Evolutionary conservation across 2,329 filamentous ascomycete genomes (phyloP).

Genomic region (Botrytis byssoidea): DNA sequence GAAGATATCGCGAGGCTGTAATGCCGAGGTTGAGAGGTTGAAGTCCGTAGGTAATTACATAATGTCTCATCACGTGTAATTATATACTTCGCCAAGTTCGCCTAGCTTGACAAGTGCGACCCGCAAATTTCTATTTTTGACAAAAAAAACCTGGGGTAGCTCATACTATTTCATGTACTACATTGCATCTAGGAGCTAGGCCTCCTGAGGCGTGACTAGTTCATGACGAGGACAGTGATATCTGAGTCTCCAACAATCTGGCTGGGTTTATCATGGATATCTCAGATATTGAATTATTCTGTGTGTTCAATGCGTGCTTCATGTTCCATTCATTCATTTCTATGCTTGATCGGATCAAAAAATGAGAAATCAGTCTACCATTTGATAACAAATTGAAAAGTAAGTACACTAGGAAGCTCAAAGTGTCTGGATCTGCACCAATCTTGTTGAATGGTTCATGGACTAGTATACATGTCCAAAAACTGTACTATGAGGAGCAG

Average conservation of each 20-base stretch:
- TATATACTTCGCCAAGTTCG: background rate
- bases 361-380: background rate
- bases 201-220: background rate
- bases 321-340: background rate
- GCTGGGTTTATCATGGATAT: background rate
- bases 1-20: constrained; percentile 2
- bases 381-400: background rate
- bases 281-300: background rate
- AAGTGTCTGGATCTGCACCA: background rate
- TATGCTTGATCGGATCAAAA: background rate
- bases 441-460: background rate
- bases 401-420: background rate
- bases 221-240: background rate
- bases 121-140: background rate
- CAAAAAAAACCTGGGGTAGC: background rate
- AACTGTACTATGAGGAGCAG: background rate
- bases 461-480: background rate
- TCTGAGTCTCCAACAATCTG: background rate
- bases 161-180: background rate
- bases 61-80: background rate
- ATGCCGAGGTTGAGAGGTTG: constrained; percentile 17
- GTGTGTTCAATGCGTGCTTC: background rate
- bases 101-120: too few species aligned
- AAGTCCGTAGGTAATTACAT: background rate
- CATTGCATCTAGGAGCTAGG: background rate